These are phyloP conservation scores for Ophiostoma triangulosporum DNA, from an alignment of 2,329 filamentous ascomycete genomes.

Conservation along the genomic window DNA sequence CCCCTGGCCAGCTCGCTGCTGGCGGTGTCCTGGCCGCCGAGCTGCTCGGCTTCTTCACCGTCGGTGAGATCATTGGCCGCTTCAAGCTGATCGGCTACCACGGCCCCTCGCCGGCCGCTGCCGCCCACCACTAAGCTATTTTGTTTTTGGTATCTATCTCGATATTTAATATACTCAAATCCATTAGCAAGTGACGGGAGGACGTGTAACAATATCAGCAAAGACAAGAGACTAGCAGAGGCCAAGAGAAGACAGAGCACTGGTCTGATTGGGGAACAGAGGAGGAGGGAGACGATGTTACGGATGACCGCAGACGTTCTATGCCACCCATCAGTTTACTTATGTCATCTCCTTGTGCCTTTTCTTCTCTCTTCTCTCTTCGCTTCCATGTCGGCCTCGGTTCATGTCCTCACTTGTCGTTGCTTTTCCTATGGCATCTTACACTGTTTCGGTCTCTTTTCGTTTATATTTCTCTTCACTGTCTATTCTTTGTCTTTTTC, in stretches of 20 bases:
- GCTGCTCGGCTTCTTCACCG: slow-evolving; percentile 89
- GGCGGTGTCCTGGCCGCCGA: slow-evolving; percentile 73
- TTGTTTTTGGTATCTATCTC: background rate
- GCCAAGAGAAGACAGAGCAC: too few species aligned
- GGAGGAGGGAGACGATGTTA: background rate
- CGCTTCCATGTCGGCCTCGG: background rate
- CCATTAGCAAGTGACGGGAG: background rate
- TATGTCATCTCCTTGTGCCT: too few species aligned
- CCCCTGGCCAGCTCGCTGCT: slow-evolving; percentile 53
- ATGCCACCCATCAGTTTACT: too few species aligned
- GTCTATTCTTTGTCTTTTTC: background rate
- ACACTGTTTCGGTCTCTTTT: too few species aligned
- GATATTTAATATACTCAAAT: background rate
- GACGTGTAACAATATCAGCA: background rate
- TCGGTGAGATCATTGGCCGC: slow-evolving; percentile 92
- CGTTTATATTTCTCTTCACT: background rate
- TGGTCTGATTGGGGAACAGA: background rate
- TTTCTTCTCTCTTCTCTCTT: background rate
- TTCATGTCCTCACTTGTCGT: background rate
- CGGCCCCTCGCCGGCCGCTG: slow-evolving; percentile 43
- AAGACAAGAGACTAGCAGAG: background rate
- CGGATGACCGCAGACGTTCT: too few species aligned
- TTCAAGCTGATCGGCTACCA: slow-evolving; percentile 92
- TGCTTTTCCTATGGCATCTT: background rate
- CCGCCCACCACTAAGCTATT: slow-evolving; percentile 41